Evolutionary conservation across 768 basidiomycete genomes (phyloP).

Genomic region (Lentinula sp.): DNA sequence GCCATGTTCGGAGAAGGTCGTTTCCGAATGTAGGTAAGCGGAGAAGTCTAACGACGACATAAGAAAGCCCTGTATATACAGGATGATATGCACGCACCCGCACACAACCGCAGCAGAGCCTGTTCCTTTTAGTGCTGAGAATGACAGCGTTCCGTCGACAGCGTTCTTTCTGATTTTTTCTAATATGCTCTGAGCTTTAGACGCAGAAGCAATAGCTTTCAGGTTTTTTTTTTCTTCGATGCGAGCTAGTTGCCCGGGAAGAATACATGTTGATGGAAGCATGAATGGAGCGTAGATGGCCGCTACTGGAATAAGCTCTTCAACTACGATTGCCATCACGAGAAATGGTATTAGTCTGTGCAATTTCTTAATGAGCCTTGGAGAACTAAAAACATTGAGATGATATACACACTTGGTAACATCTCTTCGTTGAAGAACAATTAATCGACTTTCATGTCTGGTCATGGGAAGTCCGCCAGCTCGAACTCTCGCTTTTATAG

Average conservation of each 20-base stretch:
- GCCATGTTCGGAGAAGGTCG: constrained; percentile 34
- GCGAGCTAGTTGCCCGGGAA: constrained; percentile 70
- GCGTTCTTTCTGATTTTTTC: constrained; percentile 25
- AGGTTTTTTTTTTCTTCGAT: constrained; percentile 51
- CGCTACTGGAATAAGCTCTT: constrained; percentile 79
- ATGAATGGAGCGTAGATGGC: constrained; percentile 81
- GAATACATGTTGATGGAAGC: constrained; percentile 82
- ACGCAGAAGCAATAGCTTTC: constrained; percentile 36
- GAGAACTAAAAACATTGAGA: background rate
- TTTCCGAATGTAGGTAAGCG: constrained; percentile 40
- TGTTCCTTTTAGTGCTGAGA: constrained; percentile 21
- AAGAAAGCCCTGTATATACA: background rate
- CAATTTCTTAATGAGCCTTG: constrained; percentile 18
- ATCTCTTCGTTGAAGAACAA: constrained; percentile 61
- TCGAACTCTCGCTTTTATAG: constrained; percentile 50
- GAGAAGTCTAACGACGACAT: constrained; percentile 23
- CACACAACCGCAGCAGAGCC: constrained; percentile 42
- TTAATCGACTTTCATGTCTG: constrained; percentile 64
- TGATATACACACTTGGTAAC: constrained; percentile 51
- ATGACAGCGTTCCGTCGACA: constrained; percentile 26
- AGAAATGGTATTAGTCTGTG: constrained; percentile 69
- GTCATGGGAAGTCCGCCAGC: constrained; percentile 59
- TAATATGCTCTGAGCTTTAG: constrained; percentile 30
- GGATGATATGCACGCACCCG: constrained; percentile 37
- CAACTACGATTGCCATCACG: constrained; percentile 64